Conservation (phyloP, 306 rosid species). For the apple (Malus domestica) region ASM211411v1 NC_041802.1:10810001-10810500, state of each 20-base stretch:
- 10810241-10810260: conserved; percentile 36
- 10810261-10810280: conserved; percentile 11
- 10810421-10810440: conserved; percentile 42
- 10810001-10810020: too few relatives aligned
- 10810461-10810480: conserved; percentile 49
- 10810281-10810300: background rate
- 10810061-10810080: too few relatives aligned
- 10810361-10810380: conserved; percentile 48
- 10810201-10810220: conserved; percentile 59
- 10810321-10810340: conserved; percentile 39
- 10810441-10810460: conserved; percentile 46
- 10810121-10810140: background rate
- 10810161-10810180: conserved; percentile 58
- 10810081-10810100: too few relatives aligned
- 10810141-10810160: conserved; percentile 40
- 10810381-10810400: conserved; percentile 10
- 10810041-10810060: too few relatives aligned
- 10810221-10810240: conserved; percentile 37
- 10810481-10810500: conserved; percentile 41
- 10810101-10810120: too few relatives aligned
- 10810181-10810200: conserved; percentile 46
- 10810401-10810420: conserved; percentile 38
- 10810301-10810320: conserved; percentile 1
- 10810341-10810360: conserved; percentile 37
- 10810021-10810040: too few relatives aligned